phyloP scores from a whole-genome alignment of 2,329 filamentous ascomycete species.

The Metarhizium brunneum region DNA sequence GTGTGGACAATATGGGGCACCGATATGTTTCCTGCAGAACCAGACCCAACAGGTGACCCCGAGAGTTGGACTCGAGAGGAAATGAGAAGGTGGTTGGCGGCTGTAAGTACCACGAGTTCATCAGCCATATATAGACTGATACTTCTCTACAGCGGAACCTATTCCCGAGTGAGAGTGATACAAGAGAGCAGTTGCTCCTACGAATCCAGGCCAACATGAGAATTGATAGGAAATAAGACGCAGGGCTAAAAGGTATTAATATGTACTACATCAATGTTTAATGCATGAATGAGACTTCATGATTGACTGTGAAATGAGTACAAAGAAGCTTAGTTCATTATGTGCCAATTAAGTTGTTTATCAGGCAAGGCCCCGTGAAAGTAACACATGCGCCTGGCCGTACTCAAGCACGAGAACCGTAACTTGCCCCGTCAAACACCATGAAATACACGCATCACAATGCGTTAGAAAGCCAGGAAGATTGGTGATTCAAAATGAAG shows the following conservation, averaged over 20 bases:
- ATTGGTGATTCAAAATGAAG: no score
- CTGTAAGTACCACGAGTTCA: conserved; percentile 44
- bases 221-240: conserved; percentile 18
- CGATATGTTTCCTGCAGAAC: conserved; percentile 67
- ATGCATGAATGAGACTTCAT: no score
- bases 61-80: conserved; percentile 70
- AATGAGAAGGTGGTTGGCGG: conserved; percentile 68
- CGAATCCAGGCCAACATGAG: conserved; percentile 39
- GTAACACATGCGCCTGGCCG: no score
- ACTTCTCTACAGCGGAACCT: conserved; percentile 31
- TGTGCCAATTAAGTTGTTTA: no score
- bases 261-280: neutral
- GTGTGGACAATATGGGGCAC: conserved; percentile 79
- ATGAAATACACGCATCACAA: no score
- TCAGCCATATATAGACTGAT: neutral
- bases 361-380: no score
- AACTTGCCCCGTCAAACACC: no score
- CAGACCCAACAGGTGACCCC: conserved; percentile 70
- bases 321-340: no score
- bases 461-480: no score
- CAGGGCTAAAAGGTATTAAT: neutral
- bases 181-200: conserved; percentile 36
- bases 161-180: conserved; percentile 32
- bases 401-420: no score
- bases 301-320: no score